Percentiles rank a stretch among this genome's conserved stretches.
phyloP scores from a whole-genome alignment of 1,139 yeast genomes.

The Suhomyces anneliseae region DNA sequence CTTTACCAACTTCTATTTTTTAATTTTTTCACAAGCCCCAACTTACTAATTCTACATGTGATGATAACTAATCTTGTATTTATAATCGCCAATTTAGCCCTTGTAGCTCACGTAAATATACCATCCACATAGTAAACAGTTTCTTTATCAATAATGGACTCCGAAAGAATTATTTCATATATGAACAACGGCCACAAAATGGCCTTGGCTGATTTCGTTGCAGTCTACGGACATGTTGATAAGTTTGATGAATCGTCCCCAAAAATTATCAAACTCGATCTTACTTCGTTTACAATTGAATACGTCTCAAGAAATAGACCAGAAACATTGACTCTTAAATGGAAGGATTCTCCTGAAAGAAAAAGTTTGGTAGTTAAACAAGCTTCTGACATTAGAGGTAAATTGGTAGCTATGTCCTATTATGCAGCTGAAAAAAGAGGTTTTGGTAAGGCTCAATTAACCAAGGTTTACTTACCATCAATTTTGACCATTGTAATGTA shows the following conservation, averaged over 20 bases:
- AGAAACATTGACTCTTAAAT: slow-evolving; percentile 19
- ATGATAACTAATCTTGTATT: no score
- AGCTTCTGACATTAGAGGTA: slow-evolving; percentile 53
- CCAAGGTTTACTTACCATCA: slow-evolving; percentile 47
- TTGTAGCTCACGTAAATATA: no score
- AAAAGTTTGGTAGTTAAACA: slow-evolving; percentile 40
- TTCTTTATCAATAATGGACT: neutral
- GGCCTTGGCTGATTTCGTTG: slow-evolving; percentile 69
- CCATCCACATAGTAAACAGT: no score
- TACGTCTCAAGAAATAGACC: slow-evolving; percentile 19
- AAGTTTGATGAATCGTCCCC: slow-evolving; percentile 41
- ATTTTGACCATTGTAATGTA: slow-evolving; percentile 14
- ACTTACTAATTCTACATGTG: no score
- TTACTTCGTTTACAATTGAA: slow-evolving; percentile 49
- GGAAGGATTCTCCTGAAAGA: slow-evolving; percentile 48
- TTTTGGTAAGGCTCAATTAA: slow-evolving; percentile 56
- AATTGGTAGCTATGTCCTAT: slow-evolving; percentile 67
- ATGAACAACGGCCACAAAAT: slow-evolving; percentile 75
- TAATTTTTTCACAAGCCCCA: no score
- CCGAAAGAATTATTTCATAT: slow-evolving; percentile 54
- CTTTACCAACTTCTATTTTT: no score
- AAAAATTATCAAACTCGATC: slow-evolving; percentile 43
- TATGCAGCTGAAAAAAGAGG: slow-evolving; percentile 69
- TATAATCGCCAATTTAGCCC: no score
- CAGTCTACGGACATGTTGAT: slow-evolving; percentile 64